Percentiles rank a stretch among this genome's conserved stretches.
Conservation (phyloP, 495 filamentous ascomycete species). For the Glarea lozoyensis region DNA sequence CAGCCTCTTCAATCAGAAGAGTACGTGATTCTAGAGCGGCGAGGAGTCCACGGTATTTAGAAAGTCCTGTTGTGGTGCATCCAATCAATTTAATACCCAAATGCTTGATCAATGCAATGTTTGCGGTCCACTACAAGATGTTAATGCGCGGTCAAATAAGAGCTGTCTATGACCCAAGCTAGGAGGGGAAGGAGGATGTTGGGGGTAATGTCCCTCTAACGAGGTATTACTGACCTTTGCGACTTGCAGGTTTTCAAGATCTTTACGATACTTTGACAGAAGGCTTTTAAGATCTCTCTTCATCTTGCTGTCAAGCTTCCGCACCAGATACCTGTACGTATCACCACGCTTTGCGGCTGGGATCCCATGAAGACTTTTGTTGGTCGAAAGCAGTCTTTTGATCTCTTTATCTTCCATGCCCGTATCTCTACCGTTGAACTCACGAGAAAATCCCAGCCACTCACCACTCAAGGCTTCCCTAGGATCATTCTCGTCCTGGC, state of each 20-base stretch:
- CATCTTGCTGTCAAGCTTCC: slow-evolving; percentile 33
- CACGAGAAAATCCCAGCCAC: slow-evolving; percentile 35
- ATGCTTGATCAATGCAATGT: slow-evolving; percentile 13
- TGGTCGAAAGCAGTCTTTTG: slow-evolving; percentile 23
- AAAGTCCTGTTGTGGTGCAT: slow-evolving; percentile 77
- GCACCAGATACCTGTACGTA: slow-evolving; percentile 50
- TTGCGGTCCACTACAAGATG: slow-evolving; percentile 1
- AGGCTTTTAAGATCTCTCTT: slow-evolving; percentile 31
- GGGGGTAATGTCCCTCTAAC: too few species aligned
- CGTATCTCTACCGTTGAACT: slow-evolving; percentile 31
- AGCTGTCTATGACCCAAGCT: too few species aligned
- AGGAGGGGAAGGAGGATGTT: too few species aligned
- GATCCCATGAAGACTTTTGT: slow-evolving; percentile 45
- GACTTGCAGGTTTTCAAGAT: slow-evolving; percentile 33
- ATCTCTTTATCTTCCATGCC: slow-evolving; percentile 21
- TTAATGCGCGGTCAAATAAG: slow-evolving; percentile 15
- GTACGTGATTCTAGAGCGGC: slow-evolving; percentile 58
- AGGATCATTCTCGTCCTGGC: slow-evolving; percentile 43
- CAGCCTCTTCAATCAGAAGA: slow-evolving; percentile 69
- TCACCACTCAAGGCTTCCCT: slow-evolving; percentile 34
- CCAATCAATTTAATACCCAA: slow-evolving; percentile 48
- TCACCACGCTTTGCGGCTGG: slow-evolving; percentile 40
- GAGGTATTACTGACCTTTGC: slow-evolving; percentile 49
- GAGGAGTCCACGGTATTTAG: slow-evolving; percentile 61
- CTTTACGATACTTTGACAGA: slow-evolving; percentile 32